These are phyloP conservation scores for Tephrocybe sp. DNA, from an alignment of 768 basidiomycete species.

Conservation along the genomic window DNA sequence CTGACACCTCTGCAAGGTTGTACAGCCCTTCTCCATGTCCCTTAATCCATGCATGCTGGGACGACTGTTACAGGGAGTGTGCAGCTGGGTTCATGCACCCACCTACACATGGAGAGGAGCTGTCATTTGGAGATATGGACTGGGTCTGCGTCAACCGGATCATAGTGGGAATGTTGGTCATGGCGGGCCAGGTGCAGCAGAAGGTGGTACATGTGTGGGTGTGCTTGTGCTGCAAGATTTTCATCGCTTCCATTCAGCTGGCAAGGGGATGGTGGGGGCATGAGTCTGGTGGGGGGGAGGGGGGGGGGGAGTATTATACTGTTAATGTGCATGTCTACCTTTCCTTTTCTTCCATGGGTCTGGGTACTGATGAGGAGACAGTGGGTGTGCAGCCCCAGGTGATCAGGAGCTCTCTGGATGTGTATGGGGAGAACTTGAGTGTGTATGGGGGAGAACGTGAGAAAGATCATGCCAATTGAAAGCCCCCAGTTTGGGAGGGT, in stretches of 20 bases:
- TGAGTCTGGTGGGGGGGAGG: conserved; percentile 84
- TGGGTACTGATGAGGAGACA: background rate
- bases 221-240: conserved; percentile 95
- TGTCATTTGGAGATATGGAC: too few relatives aligned
- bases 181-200: conserved; percentile 90
- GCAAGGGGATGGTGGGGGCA: conserved; percentile 85
- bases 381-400: conserved; percentile 75
- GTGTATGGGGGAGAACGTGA: too few relatives aligned
- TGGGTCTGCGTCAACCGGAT: conserved; percentile 89
- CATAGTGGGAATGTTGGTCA: conserved; percentile 93
- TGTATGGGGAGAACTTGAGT: conserved; percentile 97
- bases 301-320: conserved; percentile 99
- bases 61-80: too few relatives aligned
- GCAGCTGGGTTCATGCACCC: too few relatives aligned
- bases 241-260: conserved; percentile 89
- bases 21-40: too few relatives aligned
- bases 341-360: background rate
- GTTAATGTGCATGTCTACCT: conserved; percentile 77
- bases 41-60: too few relatives aligned
- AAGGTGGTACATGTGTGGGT: conserved; percentile 95
- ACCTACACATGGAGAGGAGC: too few relatives aligned
- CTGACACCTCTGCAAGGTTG: too few relatives aligned
- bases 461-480: conserved; percentile 92
- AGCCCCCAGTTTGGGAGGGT: conserved; percentile 88
- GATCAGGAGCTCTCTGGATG: conserved; percentile 84